Evolutionary conservation across 106 monocot genomes (phyloP), one percentile per base, ranked within the genome.

Genomic region (Vanilla planifolia): DNA sequence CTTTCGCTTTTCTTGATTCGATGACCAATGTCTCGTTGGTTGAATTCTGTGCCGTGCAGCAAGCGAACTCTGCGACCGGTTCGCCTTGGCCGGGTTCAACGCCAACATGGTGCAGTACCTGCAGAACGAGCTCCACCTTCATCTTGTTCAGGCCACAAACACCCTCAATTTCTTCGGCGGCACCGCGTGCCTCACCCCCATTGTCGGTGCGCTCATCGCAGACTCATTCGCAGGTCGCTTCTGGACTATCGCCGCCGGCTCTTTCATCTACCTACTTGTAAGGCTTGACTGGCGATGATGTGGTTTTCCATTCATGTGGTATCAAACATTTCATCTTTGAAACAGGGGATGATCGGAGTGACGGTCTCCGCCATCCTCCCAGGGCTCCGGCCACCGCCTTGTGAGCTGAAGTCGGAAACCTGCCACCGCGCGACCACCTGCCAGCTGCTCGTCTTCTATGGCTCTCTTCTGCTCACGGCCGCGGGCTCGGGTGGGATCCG

Each of bases 191-290:
- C 40, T 80, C 14, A 80, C 80, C 14, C 71, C 89, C 20, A 71
- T 89, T 33, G 8, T 83, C 19, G 89, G 84, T 0, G 89, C 73
- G 7, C 64, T 89, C 9, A 57, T 80, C 22, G 79, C 89, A 24
- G 89, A 89, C 74, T 80, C 83, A 25, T 83, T 84, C 51, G 83
- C 80, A 37, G 88, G 88, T 48, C 76, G 88, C 19, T 89, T 89
- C 72, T 89, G 84, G 80, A 80, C 80, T 29, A 84, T 89, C 5
- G 66, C 75, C 19, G 45, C 68, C 20, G 80, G 74, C 22, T 84
- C 89, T 30, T 2, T 84, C 33, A 43, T 84, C 67, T 89, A 80
- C 51, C 80, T 65, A 34, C 52, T 84, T 21, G 79, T 79, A 63
- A 57, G n/a, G 3, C 26, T 33, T 57, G 2, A 4, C 52, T 52